Base-by-base conservation (phyloP, 148 eudicot species). In the Polygonum aviculare region DNA sequence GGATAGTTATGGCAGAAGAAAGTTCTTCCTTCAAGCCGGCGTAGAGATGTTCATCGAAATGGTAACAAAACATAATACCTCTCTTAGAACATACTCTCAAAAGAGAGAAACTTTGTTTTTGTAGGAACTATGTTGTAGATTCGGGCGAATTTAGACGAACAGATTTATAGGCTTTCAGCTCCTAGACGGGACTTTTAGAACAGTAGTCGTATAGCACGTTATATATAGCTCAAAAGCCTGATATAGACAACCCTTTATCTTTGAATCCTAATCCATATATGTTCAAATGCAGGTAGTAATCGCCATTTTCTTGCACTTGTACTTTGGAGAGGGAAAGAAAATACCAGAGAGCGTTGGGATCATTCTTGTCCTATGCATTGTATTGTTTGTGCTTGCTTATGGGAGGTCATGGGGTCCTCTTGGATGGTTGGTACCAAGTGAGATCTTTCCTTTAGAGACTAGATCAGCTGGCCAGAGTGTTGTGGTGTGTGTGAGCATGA, bases 391-490 rank as follows among this genome's bases (percentile, higher is more conserved):
- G 47, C 16, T 26, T 16, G 71, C 79, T 15, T 77, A 39, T 22
- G 79, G 72, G 16, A 60, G 79, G 31, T 77, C 79, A 16, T 78
- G 84, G 84, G 84, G 84, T 2, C 84, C 84, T 0, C 72, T 82
- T 6, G 81, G 84, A 12, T 82, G 76, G 76, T 38, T 82, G 38
- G 73, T 82, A 15, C 81, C 84, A 1, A 82, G 84, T 14, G 81
- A 82, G 65, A 72, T 79, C n/a, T 77, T 79, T 52, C 82, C 82
- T 10, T 41, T 82, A 22, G 82, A 82, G 78, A 77, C 78, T 47
- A 52, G 81, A 40, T 82, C 84, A 18, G 81, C 84, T 15, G 84
- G 81, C 10, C 84, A 82, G 59, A 76, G 84, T 74, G 71, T 82
- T 10, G 76, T 72, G 19, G 84, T 82, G 47, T 78, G 80, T 12